Percentiles rank a stretch among this genome's conserved stretches.
Conservation (phyloP, 2,329 filamentous ascomycete genomes). For the Scorias spongiosa region DNA sequence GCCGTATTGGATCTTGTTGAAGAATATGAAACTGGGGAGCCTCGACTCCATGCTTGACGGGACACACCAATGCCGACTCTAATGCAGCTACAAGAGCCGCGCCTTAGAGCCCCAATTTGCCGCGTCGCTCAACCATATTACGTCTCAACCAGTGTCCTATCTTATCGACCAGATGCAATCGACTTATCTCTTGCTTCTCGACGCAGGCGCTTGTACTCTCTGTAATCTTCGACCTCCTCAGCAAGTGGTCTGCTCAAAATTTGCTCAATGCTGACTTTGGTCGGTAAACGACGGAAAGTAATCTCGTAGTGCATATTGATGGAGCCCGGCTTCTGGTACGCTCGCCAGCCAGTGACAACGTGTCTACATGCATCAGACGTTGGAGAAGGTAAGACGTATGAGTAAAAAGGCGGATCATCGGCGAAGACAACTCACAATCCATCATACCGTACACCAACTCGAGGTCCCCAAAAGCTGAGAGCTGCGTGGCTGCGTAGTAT, state of each 20-base stretch:
- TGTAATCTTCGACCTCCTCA: slow-evolving; percentile 33
- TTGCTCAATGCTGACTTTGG: slow-evolving; percentile 19
- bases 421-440: slow-evolving; percentile 26
- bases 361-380: slow-evolving; percentile 12
- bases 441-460: slow-evolving; percentile 33
- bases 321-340: slow-evolving; percentile 16
- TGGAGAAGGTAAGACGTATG: not conserved
- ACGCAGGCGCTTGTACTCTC: slow-evolving; percentile 29
- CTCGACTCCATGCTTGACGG: too few relatives aligned
- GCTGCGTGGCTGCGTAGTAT: slow-evolving; percentile 30
- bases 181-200: not conserved
- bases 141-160: too few relatives aligned
- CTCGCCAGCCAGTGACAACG: slow-evolving; percentile 26
- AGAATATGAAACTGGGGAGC: too few relatives aligned
- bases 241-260: slow-evolving; percentile 25
- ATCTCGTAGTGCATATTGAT: slow-evolving; percentile 23
- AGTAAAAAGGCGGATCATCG: not conserved
- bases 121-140: too few relatives aligned
- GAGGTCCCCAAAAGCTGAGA: slow-evolving; percentile 30
- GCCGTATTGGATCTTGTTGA: too few relatives aligned
- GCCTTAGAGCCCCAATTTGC: too few relatives aligned
- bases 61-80: too few relatives aligned
- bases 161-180: not conserved
- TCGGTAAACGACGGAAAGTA: slow-evolving; percentile 20
- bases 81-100: too few relatives aligned